phyloP scores from a whole-genome alignment of 1,284 basidiomycete genomes.

The Malassezia nana region DNA sequence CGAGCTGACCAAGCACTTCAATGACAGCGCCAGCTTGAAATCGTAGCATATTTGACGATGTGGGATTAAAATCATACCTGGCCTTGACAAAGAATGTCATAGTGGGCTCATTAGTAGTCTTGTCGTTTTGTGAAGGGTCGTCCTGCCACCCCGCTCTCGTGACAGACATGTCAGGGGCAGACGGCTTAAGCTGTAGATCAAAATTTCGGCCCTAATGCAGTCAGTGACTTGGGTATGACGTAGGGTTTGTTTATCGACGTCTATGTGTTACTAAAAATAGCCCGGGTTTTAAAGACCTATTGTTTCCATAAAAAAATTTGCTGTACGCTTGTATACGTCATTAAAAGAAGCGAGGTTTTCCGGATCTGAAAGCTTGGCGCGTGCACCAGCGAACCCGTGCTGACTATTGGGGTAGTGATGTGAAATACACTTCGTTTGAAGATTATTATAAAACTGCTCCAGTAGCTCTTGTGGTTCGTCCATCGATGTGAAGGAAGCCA shows the following conservation, averaged over 20 bases:
- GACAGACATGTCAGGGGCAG: neutral
- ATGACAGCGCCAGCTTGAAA: constrained; percentile 81
- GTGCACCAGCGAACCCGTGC: constrained; percentile 64
- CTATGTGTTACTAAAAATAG: neutral
- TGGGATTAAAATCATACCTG: constrained; percentile 68
- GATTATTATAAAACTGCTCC: constrained; percentile 52
- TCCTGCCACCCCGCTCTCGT: neutral
- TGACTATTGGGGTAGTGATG: constrained; percentile 52
- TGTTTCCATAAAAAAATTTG: constrained; percentile 20
- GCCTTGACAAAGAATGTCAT: constrained; percentile 71
- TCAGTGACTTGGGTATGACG: neutral
- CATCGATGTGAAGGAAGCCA: constrained; percentile 57
- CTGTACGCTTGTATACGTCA: constrained; percentile 55
- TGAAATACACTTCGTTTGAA: constrained; percentile 54
- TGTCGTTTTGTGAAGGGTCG: neutral
- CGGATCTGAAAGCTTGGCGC: constrained; percentile 57
- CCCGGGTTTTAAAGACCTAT: neutral
- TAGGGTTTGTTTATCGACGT: neutral
- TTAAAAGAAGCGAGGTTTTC: constrained; percentile 61
- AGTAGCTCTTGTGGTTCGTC: constrained; percentile 54
- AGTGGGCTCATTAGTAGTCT: neutral
- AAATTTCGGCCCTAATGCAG: too few relatives aligned
- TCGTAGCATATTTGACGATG: constrained; percentile 74
- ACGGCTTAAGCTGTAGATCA: neutral
- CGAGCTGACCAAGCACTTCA: constrained; percentile 80